Base-by-base conservation (phyloP, 1,284 basidiomycete genomes). In the Moesziomyces sp. region DNA sequence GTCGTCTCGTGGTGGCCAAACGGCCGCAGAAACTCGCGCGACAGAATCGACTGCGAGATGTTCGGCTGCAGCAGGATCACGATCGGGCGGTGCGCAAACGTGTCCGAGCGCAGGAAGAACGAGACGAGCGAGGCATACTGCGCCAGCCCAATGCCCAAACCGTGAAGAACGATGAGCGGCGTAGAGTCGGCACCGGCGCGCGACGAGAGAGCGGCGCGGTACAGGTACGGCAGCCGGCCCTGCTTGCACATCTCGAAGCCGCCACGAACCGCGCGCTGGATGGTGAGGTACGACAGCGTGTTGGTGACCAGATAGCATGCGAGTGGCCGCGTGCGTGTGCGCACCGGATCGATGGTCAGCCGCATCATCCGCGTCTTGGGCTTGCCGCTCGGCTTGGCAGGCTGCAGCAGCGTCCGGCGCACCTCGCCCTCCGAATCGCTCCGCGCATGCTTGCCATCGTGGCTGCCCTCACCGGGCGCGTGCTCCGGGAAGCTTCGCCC, bases 301-400 rank as follows among this genome's bases (percentile, higher is more conserved):
- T 70, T 69, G 10, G 66, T 68, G 1, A 63, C 52, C 0, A 68
- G 28, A 35, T 80, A 80, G 44, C 55, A 56, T 1, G 43, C 23
- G 3, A 83, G 52, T 7, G 81, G 81, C 3, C 79, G 61, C 13
- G 49, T 46, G 10, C 52, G 28, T 19, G 76, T 76, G 18, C 76
- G 69, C 21, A 83, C 79, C 11, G 79, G 79, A 45, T 84, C 83
- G 51, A 84, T 70, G 18, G 82, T 82, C 9, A 84, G 60, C 18
- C 82, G 57, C 79, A 84, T 84, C 60, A 75, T 74, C 35, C 61
- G 46, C 7, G 74, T 67, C 7, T 53, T 35, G 26, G 66, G 66
- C 23, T 35, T 43, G 5, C 21, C 47, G 24, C 55, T 69, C 4
- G 44, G 38, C 19, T 34, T 35, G 42, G 51, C 45, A 19, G 51